Percentiles rank a stretch among this genome's conserved stretches.
Evolutionary conservation across 257 asterid genomes (phyloP).

Genomic region (Primulina huaijiensis): DNA sequence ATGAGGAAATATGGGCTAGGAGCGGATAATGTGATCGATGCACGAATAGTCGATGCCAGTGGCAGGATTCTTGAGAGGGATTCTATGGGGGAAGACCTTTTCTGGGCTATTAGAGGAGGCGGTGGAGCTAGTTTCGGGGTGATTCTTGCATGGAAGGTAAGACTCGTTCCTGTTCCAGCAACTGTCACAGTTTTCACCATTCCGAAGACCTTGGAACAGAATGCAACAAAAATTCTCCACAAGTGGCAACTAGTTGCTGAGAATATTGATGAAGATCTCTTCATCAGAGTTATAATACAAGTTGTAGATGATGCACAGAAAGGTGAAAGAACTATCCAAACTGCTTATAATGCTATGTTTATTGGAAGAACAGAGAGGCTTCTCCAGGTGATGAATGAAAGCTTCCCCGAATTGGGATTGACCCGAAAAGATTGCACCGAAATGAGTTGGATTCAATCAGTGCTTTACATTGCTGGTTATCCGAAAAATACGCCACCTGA

Average conservation of each 20-base stretch:
- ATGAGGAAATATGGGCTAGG: conserved; percentile 62
- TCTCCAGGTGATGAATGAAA: conserved; percentile 40
- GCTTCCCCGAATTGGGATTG: conserved; percentile 51
- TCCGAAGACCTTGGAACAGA: conserved; percentile 50
- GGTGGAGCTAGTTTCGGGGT: conserved; percentile 62
- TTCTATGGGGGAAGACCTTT: conserved; percentile 61
- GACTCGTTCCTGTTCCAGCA: conserved; percentile 49
- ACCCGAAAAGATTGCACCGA: conserved; percentile 47
- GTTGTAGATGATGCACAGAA: conserved; percentile 24
- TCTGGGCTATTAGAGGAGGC: conserved; percentile 70
- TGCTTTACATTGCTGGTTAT: conserved; percentile 52
- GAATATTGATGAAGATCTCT: conserved; percentile 50
- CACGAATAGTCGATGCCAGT: conserved; percentile 45
- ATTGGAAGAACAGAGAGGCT: conserved; percentile 42
- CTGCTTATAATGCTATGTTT: conserved; percentile 47
- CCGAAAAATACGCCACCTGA: conserved; percentile 52
- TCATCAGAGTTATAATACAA: conserved; percentile 53
- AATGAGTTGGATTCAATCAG: conserved; percentile 65
- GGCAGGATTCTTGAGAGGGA: conserved; percentile 50
- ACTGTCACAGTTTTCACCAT: conserved; percentile 53
- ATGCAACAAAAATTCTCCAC: conserved; percentile 45
- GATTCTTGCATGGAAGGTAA: conserved; percentile 59
- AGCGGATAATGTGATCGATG: conserved; percentile 55
- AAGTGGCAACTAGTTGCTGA: conserved; percentile 64
- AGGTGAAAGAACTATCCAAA: conserved; percentile 42